These are phyloP conservation scores for Hansenula anomala DNA, from an alignment of 1,139 yeast species.

Conservation along the genomic window DNA sequence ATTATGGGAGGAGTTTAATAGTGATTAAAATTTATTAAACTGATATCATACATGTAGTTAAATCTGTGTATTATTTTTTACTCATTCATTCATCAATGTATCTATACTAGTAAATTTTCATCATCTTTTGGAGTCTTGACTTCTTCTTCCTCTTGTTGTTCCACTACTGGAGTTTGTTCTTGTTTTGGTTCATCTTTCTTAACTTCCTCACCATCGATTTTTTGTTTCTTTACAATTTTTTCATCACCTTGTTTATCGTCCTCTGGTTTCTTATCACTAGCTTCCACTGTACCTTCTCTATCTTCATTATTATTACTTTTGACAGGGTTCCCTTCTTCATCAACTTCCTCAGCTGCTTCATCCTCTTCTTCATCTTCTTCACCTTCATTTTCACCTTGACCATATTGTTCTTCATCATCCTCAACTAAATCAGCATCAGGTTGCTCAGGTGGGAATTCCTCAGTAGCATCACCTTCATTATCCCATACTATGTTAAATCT, in stretches of 20 bases:
- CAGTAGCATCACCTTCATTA: constrained; percentile 51
- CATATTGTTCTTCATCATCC: constrained; percentile 51
- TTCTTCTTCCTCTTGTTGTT: constrained; percentile 1
- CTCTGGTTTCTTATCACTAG: constrained; percentile 26
- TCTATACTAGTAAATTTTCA: neutral
- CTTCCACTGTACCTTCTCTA: constrained; percentile 33
- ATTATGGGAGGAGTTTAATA: constrained; percentile 29
- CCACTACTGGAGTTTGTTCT: no score
- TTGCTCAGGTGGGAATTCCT: constrained; percentile 76
- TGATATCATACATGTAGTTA: no score
- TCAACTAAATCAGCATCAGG: constrained; percentile 50
- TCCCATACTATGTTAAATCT: constrained; percentile 96
- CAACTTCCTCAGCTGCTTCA: constrained; percentile 31
- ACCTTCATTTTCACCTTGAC: constrained; percentile 40
- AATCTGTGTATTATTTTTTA: no score
- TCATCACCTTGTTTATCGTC: no score
- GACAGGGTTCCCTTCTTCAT: constrained; percentile 34
- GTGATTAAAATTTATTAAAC: no score
- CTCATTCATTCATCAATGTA: constrained; percentile 3
- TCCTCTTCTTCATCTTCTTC: constrained; percentile 34
- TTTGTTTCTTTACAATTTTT: constrained; percentile 23
- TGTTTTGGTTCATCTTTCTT: no score
- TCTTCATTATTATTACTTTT: constrained; percentile 29
- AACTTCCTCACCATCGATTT: constrained; percentile 5
- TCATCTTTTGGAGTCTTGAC: constrained; percentile 5